These are phyloP conservation scores for Kodamaea arcana DNA, from an alignment of 1,139 yeast species.

Conservation along the genomic window DNA sequence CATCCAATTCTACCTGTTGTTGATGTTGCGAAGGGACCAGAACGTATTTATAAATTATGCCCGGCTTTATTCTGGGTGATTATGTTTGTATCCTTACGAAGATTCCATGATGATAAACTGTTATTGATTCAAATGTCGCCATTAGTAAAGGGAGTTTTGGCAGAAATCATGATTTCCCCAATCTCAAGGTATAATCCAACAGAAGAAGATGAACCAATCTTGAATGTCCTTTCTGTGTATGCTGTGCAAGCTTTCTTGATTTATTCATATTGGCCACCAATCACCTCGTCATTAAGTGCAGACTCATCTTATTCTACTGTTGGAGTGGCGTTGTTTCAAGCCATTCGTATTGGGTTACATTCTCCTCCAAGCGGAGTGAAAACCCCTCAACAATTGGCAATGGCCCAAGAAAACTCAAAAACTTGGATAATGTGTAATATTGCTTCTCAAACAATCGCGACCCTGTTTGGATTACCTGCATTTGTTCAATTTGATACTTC, in stretches of 20 bases:
- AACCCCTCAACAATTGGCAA: slow-evolving; percentile 27
- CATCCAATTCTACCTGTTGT: slow-evolving; percentile 88
- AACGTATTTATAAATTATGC: slow-evolving; percentile 67
- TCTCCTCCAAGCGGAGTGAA: slow-evolving; percentile 45
- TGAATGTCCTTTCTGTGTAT: slow-evolving; percentile 88
- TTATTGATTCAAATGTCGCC: slow-evolving; percentile 58
- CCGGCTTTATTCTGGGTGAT: slow-evolving; percentile 95
- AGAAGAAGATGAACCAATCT: slow-evolving; percentile 70
- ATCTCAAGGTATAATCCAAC: slow-evolving; percentile 77
- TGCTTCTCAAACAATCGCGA: slow-evolving; percentile 84
- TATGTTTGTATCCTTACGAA: slow-evolving; percentile 74
- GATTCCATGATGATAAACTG: slow-evolving; percentile 41
- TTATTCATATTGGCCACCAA: slow-evolving; percentile 93
- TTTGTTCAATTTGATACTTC: slow-evolving; percentile 82
- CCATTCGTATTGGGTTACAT: slow-evolving; percentile 86
- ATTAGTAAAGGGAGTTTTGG: slow-evolving; percentile 67
- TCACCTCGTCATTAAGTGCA: slow-evolving; percentile 88
- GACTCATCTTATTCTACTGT: slow-evolving; percentile 95
- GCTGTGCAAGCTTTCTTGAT: slow-evolving; percentile 89
- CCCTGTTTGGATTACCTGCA: slow-evolving; percentile 92
- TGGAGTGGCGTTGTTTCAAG: slow-evolving; percentile 88
- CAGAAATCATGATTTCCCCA: slow-evolving; percentile 87
- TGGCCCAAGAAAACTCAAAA: slow-evolving; percentile 71
- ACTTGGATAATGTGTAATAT: slow-evolving; percentile 95
- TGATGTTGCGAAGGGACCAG: slow-evolving; percentile 78